phyloP scores from a whole-genome alignment of 257 asterid species.

The Nicotiana noctiflora region DNA sequence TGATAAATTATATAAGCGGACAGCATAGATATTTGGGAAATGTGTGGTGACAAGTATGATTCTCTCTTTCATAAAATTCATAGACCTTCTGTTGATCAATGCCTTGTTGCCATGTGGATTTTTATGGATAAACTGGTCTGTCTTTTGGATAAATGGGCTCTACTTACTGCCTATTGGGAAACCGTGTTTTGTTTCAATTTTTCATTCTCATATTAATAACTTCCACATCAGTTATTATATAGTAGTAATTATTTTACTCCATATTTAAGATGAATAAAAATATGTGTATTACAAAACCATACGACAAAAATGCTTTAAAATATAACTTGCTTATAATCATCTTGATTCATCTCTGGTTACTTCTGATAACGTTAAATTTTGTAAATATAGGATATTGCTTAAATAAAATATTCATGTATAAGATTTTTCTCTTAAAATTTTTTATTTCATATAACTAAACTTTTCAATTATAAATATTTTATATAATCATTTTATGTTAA shows the following conservation, averaged over 20 bases:
- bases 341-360: neutral
- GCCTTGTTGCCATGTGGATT: constrained; percentile 52
- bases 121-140: constrained; percentile 43
- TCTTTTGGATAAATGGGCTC: constrained; percentile 22
- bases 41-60: constrained; percentile 38
- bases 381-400: neutral
- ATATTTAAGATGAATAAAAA: neutral
- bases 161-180: neutral
- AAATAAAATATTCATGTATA: neutral
- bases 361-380: neutral
- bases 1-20: neutral
- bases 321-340: neutral
- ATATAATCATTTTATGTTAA: neutral
- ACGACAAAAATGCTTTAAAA: neutral
- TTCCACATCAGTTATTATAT: too few species aligned
- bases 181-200: neutral
- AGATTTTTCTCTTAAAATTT: neutral
- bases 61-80: constrained; percentile 29
- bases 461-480: neutral
- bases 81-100: constrained; percentile 49
- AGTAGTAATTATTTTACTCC: too few species aligned
- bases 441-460: neutral
- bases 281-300: neutral
- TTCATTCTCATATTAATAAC: too few species aligned
- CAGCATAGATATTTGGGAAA: constrained; percentile 17